Base-by-base conservation (phyloP, 2,329 filamentous ascomycete species). In the Drechslerella coelobrocha region DNA sequence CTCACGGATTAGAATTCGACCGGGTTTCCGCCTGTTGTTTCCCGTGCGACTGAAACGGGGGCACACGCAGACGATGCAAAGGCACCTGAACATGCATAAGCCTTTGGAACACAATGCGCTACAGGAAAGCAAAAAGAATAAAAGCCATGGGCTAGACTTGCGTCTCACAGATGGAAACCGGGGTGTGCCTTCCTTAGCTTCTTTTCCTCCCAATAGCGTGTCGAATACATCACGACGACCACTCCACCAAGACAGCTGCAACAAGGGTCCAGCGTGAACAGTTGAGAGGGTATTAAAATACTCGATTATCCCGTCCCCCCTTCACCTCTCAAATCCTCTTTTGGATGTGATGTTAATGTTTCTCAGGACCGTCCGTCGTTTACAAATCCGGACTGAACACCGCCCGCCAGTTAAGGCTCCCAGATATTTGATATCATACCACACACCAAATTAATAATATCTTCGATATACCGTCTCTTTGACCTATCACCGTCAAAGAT, bases 211-310 rank as follows among this genome's bases (percentile, higher is more conserved):
- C 65, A 61, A 69, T 69, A 56, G 56, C 45, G 63, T 43, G 39
- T 24, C 57, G 57, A 62, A 48, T 56, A 47, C 57, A 61, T 56
- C 63, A 61, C 37, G 37, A 61, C 57, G 21, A n/a, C n/a, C n/a
- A 45, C 55, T 37, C 52, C 61, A 61, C 29, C 41, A 45, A 5
- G 9, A 23, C 5, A 2, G 19, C 41, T 3, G 17, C 19, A 8
- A 21, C 41, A 19, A 21, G 41, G 41, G 41, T 45, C 56, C 43
- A 45, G 56, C 59, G 53, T 63, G 54, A 48, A 56, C 37, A 52
- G 66, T 60, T 71, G 66, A 63, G 66, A 71, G 66, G 59, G 66
- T 71, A 71, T 71, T 71, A 71, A 71, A 63, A 71, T 57, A 53
- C 66, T 71, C 59, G 66, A 71, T 71, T 5, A 45, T 45, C 41